These are phyloP conservation scores for Candolleomyces eurysporus DNA, from an alignment of 768 basidiomycete species.

Conservation along the genomic window DNA sequence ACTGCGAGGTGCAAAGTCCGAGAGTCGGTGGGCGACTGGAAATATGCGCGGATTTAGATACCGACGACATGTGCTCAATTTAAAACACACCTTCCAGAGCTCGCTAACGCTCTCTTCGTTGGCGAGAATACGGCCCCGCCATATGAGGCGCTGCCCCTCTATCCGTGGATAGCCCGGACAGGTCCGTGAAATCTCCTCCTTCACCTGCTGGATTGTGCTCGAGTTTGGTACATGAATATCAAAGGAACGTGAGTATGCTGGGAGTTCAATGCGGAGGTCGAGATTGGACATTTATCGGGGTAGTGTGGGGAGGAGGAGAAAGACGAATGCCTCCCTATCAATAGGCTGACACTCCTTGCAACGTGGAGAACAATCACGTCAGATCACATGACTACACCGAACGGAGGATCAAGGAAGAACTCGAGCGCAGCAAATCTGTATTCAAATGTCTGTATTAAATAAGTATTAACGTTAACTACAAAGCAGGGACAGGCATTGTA, in stretches of 20 bases:
- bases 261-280: conserved; percentile 68
- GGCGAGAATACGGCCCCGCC: conserved; percentile 64
- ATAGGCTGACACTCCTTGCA: conserved; percentile 24
- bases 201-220: conserved; percentile 60
- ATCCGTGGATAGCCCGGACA: conserved; percentile 66
- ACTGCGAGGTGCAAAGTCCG: conserved; percentile 74
- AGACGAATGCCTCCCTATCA: not conserved
- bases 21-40: conserved; percentile 53
- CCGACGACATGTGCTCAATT: not conserved
- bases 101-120: conserved; percentile 65
- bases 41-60: conserved; percentile 10
- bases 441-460: not conserved
- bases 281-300: conserved; percentile 36
- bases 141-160: conserved; percentile 76
- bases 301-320: not conserved
- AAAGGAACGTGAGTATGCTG: conserved; percentile 72
- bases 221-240: conserved; percentile 44
- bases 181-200: conserved; percentile 56
- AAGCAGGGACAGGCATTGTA: conserved; percentile 31
- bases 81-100: conserved; percentile 63
- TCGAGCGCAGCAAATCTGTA: not conserved
- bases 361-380: conserved; percentile 7
- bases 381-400: conserved; percentile 21
- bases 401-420: not conserved
- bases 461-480: conserved; percentile 1